Percentiles rank a stretch among this genome's conserved stretches.
Evolutionary conservation across 2,329 filamentous ascomycete genomes (phyloP).

Genomic region (Anisogramma anomala): DNA sequence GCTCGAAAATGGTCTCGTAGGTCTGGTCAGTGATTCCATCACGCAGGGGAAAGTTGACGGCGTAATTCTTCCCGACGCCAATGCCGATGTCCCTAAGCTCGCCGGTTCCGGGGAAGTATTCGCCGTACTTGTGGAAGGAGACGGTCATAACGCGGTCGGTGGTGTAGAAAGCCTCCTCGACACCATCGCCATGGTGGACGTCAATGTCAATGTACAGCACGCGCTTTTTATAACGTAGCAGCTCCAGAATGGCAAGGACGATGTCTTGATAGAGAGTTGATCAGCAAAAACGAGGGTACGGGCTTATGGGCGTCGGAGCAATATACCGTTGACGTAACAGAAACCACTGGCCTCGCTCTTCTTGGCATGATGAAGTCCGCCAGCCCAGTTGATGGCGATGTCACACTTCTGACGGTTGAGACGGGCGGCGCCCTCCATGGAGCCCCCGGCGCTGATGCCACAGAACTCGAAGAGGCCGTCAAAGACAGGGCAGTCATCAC

Average conservation of each 20-base stretch:
- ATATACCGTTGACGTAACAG: slow-evolving; percentile 90
- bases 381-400: slow-evolving; percentile 97
- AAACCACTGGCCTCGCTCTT: slow-evolving; percentile 94
- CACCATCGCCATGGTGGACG: slow-evolving; percentile 76
- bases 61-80: slow-evolving; percentile 78
- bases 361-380: slow-evolving; percentile 92
- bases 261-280: slow-evolving; percentile 62
- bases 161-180: slow-evolving; percentile 76
- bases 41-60: slow-evolving; percentile 81
- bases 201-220: slow-evolving; percentile 96
- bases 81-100: slow-evolving; percentile 78
- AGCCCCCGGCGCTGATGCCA: slow-evolving; percentile 85
- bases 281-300: slow-evolving; percentile 1
- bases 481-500: slow-evolving; percentile 95
- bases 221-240: slow-evolving; percentile 79
- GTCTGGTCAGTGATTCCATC: slow-evolving; percentile 84
- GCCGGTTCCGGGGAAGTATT: slow-evolving; percentile 89
- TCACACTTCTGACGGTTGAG: slow-evolving; percentile 86
- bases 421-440: slow-evolving; percentile 83
- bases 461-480: slow-evolving; percentile 97
- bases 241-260: slow-evolving; percentile 85
- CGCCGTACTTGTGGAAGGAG: slow-evolving; percentile 92
- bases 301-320: slow-evolving; percentile 20
- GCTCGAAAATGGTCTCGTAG: slow-evolving; percentile 84
- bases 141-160: slow-evolving; percentile 80